A percentile compares a stretch with the other conserved stretches of the same genome.
Conservation (phyloP, 2,329 filamentous ascomycete species). For the Beauveria varroae region DNA sequence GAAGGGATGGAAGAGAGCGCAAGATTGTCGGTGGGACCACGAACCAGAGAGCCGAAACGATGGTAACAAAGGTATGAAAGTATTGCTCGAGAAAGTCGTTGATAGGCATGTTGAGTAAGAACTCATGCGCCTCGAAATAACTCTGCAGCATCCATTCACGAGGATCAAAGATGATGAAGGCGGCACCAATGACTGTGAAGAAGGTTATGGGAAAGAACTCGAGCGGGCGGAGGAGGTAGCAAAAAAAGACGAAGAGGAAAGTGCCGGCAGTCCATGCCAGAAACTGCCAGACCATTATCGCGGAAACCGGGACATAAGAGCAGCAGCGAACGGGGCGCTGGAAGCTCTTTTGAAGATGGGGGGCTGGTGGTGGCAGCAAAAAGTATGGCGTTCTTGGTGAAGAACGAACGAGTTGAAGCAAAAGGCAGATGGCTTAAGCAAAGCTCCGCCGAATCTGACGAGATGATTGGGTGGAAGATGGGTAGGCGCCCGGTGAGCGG, state of each 20-base stretch:
- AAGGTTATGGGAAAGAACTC: slow-evolving; percentile 9
- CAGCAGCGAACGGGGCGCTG: slow-evolving; percentile 6
- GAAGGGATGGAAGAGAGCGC: slow-evolving; percentile 38
- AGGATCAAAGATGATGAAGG: slow-evolving; percentile 20
- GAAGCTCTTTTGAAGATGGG: not conserved
- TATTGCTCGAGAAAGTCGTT: slow-evolving; percentile 6
- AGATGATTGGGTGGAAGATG: slow-evolving; percentile 9
- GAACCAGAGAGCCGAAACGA: slow-evolving; percentile 16
- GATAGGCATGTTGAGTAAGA: slow-evolving; percentile 19
- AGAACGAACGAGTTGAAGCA: not conserved
- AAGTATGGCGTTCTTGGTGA: not conserved
- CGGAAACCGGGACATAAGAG: slow-evolving; percentile 19
- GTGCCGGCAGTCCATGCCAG: slow-evolving; percentile 28
- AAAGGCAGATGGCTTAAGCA: slow-evolving; percentile 2
- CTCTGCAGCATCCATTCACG: slow-evolving; percentile 9
- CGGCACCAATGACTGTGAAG: slow-evolving; percentile 9
- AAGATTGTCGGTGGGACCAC: slow-evolving; percentile 24
- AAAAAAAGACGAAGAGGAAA: slow-evolving; percentile 30
- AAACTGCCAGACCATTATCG: slow-evolving; percentile 38
- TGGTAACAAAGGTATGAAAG: slow-evolving; percentile 5
- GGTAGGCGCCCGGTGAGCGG: not conserved
- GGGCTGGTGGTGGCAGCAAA: not conserved
- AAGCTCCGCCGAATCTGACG: slow-evolving; percentile 2
- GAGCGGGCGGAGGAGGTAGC: slow-evolving; percentile 29
- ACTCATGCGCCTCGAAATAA: slow-evolving; percentile 8